A percentile compares a stretch with the other conserved stretches of the same genome.
phyloP scores from a whole-genome alignment of 179 eudicot species.

The Patellifolia procumbens region DNA sequence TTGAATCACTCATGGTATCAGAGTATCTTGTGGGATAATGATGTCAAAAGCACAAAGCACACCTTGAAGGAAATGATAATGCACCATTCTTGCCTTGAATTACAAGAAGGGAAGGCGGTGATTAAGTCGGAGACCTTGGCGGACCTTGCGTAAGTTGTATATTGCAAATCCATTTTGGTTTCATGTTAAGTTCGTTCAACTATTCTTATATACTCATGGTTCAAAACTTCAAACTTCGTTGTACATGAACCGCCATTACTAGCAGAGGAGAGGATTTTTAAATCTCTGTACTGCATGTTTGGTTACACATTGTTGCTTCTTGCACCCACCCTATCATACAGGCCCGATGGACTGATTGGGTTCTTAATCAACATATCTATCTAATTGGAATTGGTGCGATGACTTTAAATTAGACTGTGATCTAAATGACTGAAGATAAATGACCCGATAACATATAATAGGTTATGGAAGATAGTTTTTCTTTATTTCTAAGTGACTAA shows the following conservation, averaged over 20 bases:
- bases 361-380: neutral
- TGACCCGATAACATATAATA: neutral
- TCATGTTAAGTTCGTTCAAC: neutral
- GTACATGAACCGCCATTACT: neutral
- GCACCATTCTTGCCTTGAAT: slow-evolving; percentile 75
- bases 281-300: neutral
- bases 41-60: slow-evolving; percentile 77
- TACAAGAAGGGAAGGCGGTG: slow-evolving; percentile 77
- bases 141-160: slow-evolving; percentile 71
- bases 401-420: neutral
- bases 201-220: neutral
- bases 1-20: slow-evolving; percentile 31
- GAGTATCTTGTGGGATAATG: slow-evolving; percentile 97
- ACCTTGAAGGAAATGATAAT: slow-evolving; percentile 87
- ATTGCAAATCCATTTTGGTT: neutral
- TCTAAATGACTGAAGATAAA: neutral
- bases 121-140: slow-evolving; percentile 63
- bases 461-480: neutral
- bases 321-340: neutral
- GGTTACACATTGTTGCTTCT: neutral
- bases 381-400: neutral
- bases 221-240: neutral
- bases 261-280: neutral
- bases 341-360: neutral
- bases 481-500: neutral